Evolutionary conservation across 257 asterid genomes (phyloP).

Genomic region (Gentiana dahurica): DNA sequence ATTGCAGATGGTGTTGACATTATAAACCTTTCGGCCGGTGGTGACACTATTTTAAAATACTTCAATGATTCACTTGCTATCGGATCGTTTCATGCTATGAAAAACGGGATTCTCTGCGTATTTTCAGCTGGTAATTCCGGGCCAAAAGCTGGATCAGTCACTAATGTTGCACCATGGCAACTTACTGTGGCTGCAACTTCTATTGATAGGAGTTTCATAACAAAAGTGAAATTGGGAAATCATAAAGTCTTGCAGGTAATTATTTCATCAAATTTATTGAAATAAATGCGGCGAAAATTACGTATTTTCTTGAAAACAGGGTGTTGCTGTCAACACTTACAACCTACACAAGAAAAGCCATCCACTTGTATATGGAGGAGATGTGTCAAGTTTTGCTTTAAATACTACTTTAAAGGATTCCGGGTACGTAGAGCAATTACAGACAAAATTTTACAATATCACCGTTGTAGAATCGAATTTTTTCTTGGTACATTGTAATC

Average conservation of each 20-base stretch:
- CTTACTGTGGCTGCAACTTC: conserved; percentile 63
- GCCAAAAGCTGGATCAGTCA: conserved; percentile 29
- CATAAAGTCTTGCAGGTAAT: conserved; percentile 23
- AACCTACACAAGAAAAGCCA: conserved; percentile 30
- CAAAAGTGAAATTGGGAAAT: conserved; percentile 46
- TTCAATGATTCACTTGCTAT: conserved; percentile 58
- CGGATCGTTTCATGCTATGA: conserved; percentile 73
- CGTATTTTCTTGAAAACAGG: conserved; percentile 23
- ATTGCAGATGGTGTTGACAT: conserved; percentile 70
- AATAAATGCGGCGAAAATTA: too few species aligned
- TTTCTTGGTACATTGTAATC: not conserved
- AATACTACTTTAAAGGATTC: conserved; percentile 23
- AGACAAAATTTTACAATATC: not conserved
- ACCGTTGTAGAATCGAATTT: not conserved
- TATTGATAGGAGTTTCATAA: conserved; percentile 46
- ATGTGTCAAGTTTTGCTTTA: conserved; percentile 38
- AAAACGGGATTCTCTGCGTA: conserved; percentile 50
- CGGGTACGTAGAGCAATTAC: conserved; percentile 14
- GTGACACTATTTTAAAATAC: conserved; percentile 26
- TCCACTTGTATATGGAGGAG: conserved; percentile 69
- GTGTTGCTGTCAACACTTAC: conserved; percentile 44
- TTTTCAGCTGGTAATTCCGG: conserved; percentile 56
- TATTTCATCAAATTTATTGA: not conserved
- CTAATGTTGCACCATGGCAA: conserved; percentile 49
- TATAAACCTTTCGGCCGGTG: conserved; percentile 50